A percentile compares a stretch with the other conserved stretches of the same genome.
These are phyloP conservation scores for Sugiyamaella xylanicola DNA, from an alignment of 1,139 yeast genomes.

Conservation along the genomic window DNA sequence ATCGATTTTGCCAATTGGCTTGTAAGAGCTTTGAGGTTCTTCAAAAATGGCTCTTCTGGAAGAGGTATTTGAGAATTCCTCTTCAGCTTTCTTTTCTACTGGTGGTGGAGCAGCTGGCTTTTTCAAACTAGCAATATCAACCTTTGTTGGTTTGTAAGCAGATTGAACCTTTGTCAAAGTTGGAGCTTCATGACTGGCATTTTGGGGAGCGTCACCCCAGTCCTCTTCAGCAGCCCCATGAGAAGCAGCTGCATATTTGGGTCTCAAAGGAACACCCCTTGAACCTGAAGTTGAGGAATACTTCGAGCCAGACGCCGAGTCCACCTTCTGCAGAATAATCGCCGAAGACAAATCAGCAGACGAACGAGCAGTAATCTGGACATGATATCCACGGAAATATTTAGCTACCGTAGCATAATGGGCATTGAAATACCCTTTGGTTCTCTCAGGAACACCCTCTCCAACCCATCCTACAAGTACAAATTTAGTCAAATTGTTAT, in stretches of 20 bases:
- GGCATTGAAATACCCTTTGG: slow-evolving; percentile 48
- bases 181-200: slow-evolving; percentile 45
- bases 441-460: slow-evolving; percentile 50
- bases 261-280: slow-evolving; percentile 41
- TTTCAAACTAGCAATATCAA: slow-evolving; percentile 49
- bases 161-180: slow-evolving; percentile 54
- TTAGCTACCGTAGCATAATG: slow-evolving; percentile 47
- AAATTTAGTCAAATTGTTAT: slow-evolving; percentile 84
- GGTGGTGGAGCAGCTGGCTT: slow-evolving; percentile 39
- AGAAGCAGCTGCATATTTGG: slow-evolving; percentile 40
- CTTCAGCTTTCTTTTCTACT: slow-evolving; percentile 31
- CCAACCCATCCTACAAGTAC: slow-evolving; percentile 83
- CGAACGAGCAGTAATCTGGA: slow-evolving; percentile 95
- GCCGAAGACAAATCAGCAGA: slow-evolving; percentile 82
- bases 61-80: slow-evolving; percentile 15
- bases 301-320: slow-evolving; percentile 94
- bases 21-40: slow-evolving; percentile 52
- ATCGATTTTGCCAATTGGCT: slow-evolving; percentile 62
- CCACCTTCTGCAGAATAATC: slow-evolving; percentile 73
- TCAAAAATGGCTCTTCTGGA: slow-evolving; percentile 30
- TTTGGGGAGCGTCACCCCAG: slow-evolving; percentile 59
- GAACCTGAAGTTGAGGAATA: slow-evolving; percentile 51
- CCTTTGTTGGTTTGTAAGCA: slow-evolving; percentile 69
- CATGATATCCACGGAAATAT: slow-evolving; percentile 72
- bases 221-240: slow-evolving; percentile 49